Evolutionary conservation across 179 eudicot genomes (phyloP), one percentile per base, ranked within the genome.

Genomic region (Vitellaria paradoxa): DNA sequence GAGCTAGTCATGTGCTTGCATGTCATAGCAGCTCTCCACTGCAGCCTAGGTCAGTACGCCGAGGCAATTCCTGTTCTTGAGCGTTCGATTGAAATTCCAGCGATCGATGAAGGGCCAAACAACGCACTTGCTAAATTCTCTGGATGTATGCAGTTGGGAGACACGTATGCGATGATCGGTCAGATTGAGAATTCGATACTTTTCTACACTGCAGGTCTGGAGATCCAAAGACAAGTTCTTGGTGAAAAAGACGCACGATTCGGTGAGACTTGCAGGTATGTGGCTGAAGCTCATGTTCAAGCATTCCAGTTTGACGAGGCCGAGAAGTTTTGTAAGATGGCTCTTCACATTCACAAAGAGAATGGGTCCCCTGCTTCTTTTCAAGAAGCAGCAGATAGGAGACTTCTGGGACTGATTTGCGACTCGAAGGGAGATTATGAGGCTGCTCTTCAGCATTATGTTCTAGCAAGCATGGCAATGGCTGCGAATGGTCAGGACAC

Each of bases 121-220:
- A 94, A 93, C 66, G 91, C 92, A n/a, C 88, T 93, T 13, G 97
- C 98, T 3, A 96, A 93, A 72, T 93, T 93, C 75, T 87, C 91
- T 0, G 99, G 99, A 18, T 92, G 88, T 69, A 96, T 96, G 99
- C 92, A 88, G 86, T 77, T 93, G 74, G 99, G 98, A 11, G 98
- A 93, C 74, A 88, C 92, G 1, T 88, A 93, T 77, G 96, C 97
- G 21, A 88, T 87, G 89, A 78, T 86, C 3, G 96, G 96, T 2
- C 93, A 88, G 70, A 81, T 88, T 1, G 97, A 93, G 80, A 84
- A 84, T 26, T 87, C 96, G 3, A 77, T 93, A 23, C 55, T 81
- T 7, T 69, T 77, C 26, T 93, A 93, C 72, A 85, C 76, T 3
- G 82, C 83, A 0, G 94, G 94, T 9, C 82, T 96, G 76, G 98